Base-by-base conservation (phyloP, 257 asterid genomes). In the Jacaranda copaia region DNA sequence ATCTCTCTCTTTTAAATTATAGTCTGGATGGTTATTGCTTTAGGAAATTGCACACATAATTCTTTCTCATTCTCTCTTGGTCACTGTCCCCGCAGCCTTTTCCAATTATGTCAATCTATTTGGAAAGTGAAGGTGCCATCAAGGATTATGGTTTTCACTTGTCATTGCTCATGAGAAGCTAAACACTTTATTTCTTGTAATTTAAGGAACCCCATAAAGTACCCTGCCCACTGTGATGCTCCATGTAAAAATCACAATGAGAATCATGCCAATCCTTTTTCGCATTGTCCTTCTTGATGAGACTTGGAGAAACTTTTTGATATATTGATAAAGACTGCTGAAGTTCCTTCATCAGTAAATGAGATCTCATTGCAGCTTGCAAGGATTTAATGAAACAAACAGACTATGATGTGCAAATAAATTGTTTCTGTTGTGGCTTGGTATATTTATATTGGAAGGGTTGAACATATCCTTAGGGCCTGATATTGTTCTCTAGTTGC, bases 401-500 rank as follows among this genome's bases (percentile, higher is more conserved):
- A 46, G 42, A 58, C 13, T 46, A 53, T 4, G 38, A 48, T 68
- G 9, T 72, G 2, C 43, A 40, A 35, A 19, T 72, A 39, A 35
- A 56, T 6, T 58, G 60, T 73, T 42, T 58, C 32, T 60, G 43
- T 40, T 48, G 43, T 15, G 13, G 56, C 56, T 19, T 20, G 6
- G 58, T 67, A 38, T 32, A 67, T 67, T 46, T 68, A 25, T 10
- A 25, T 58, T 15, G 45, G 20, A 72, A 38, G n/a, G n/a, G n/a
- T n/a, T n/a, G n/a, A n/a, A n/a, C n/a, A n/a, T n/a, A n/a, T n/a
- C n/a, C n/a, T n/a, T n/a, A 25, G 32, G 32, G 32, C 32, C 32
- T 25, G 32, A 25, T 25, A 25, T 25, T 25, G 32, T 25, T 25
- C 2, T 25, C 32, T 25, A 25, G 32, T 25, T 25, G 32, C 32